These are phyloP conservation scores for Hapsidospora chrysogenum DNA, from an alignment of 495 filamentous ascomycete genomes.

Conservation along the genomic window DNA sequence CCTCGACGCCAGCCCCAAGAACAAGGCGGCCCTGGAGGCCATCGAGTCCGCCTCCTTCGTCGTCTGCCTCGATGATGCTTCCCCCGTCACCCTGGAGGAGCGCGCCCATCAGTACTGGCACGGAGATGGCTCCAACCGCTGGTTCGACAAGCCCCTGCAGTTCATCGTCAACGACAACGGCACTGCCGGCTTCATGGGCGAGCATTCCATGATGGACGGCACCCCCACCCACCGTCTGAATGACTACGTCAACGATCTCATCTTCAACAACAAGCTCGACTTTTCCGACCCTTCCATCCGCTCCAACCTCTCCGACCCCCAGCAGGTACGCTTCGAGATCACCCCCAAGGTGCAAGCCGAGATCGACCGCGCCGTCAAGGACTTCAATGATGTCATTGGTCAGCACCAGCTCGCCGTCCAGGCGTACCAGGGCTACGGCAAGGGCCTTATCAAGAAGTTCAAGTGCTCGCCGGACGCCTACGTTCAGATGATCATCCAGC, in stretches of 20 bases:
- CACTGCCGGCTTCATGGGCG: conserved; percentile 92
- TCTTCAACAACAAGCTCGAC: conserved; percentile 83
- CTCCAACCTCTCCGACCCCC: conserved; percentile 70
- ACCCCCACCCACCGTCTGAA: conserved; percentile 94
- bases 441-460: conserved; percentile 98
- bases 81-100: conserved; percentile 88
- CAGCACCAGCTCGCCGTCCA: conserved; percentile 87
- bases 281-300: conserved; percentile 59
- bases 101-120: conserved; percentile 96
- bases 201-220: conserved; percentile 99
- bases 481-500: conserved; percentile 96
- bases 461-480: conserved; percentile 96
- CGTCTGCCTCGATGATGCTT: conserved; percentile 84
- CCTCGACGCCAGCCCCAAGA: conserved; percentile 54
- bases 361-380: conserved; percentile 55
- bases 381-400: conserved; percentile 66
- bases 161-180: conserved; percentile 98
- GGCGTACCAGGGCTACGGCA: conserved; percentile 93
- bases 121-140: conserved; percentile 87
- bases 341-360: conserved; percentile 52
- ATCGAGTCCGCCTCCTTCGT: conserved; percentile 89
- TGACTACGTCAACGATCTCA: conserved; percentile 77
- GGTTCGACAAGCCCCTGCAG: conserved; percentile 96
- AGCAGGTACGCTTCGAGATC: conserved; percentile 58
- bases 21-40: conserved; percentile 55